Percentiles rank a stretch among this genome's conserved stretches.
Conservation (phyloP, 2,329 filamentous ascomycete species). For the Talaromyces amestolkiae region DNA sequence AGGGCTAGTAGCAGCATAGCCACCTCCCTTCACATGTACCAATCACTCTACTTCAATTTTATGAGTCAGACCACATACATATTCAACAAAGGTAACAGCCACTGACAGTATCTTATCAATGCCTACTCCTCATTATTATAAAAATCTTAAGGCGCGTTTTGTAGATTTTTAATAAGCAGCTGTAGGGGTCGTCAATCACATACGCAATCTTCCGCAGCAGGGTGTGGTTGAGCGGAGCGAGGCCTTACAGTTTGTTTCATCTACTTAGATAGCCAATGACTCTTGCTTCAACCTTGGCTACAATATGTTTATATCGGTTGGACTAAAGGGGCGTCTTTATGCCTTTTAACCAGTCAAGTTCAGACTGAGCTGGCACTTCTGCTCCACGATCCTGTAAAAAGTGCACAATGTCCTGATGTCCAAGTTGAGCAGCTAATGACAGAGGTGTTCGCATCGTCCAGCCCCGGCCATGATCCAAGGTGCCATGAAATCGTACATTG, state of each 20-base stretch:
- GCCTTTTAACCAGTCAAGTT: neutral
- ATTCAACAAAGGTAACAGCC: neutral
- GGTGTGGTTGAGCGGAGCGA: no score
- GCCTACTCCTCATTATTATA: neutral
- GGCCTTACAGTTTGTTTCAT: no score
- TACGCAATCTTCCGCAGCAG: no score
- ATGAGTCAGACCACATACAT: neutral
- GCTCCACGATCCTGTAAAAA: neutral
- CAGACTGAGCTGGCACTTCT: neutral
- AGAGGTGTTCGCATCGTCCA: neutral
- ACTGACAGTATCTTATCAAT: neutral
- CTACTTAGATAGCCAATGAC: neutral
- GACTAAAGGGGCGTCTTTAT: neutral
- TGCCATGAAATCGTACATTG: neutral
- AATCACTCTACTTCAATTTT: neutral
- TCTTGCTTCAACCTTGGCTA: neutral
- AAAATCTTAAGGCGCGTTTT: no score
- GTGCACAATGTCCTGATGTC: neutral
- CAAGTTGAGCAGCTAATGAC: neutral
- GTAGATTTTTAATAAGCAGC: no score
- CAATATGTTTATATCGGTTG: no score
- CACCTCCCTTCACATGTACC: neutral
- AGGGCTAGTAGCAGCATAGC: neutral
- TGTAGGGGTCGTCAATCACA: no score
- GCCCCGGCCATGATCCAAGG: neutral